Conservation (phyloP, 768 basidiomycete species). For the Omphalotus guepiniiformis region DNA sequence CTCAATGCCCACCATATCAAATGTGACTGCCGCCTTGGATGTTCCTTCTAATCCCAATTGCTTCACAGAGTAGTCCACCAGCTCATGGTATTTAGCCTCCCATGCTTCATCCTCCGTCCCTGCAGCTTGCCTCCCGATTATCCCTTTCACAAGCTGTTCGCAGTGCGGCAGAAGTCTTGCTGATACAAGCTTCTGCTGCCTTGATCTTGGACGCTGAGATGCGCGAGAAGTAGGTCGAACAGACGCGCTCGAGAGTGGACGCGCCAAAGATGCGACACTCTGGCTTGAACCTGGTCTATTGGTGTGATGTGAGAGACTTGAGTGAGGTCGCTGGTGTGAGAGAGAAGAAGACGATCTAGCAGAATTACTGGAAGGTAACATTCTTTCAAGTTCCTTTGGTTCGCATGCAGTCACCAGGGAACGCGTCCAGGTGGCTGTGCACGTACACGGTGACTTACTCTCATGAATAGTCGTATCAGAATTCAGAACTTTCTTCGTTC, state of each 20-base stretch:
- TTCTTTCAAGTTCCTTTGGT: no score
- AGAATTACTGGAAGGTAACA: no score
- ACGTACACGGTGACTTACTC: no score
- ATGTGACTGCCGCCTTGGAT: constrained; percentile 51
- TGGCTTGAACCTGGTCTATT: background rate
- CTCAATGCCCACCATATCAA: constrained; percentile 53
- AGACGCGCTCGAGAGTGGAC: constrained; percentile 32
- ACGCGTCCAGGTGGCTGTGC: no score
- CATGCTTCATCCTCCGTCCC: constrained; percentile 32
- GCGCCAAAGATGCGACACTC: background rate
- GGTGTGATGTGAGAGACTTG: constrained; percentile 1
- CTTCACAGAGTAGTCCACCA: constrained; percentile 39
- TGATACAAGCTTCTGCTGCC: constrained; percentile 36
- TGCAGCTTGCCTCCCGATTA: constrained; percentile 9
- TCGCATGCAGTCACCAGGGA: no score
- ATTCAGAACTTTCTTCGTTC: no score
- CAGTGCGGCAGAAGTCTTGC: constrained; percentile 51
- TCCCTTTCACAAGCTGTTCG: constrained; percentile 43
- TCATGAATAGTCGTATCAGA: no score
- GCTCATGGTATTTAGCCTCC: constrained; percentile 48
- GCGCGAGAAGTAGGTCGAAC: constrained; percentile 38
- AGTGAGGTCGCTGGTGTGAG: background rate
- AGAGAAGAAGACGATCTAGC: background rate
- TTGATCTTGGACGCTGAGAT: constrained; percentile 43
- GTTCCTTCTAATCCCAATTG: constrained; percentile 47